Evolutionary conservation across 2,329 filamentous ascomycete species (phyloP).

Genomic region (Talaromyces sp.): DNA sequence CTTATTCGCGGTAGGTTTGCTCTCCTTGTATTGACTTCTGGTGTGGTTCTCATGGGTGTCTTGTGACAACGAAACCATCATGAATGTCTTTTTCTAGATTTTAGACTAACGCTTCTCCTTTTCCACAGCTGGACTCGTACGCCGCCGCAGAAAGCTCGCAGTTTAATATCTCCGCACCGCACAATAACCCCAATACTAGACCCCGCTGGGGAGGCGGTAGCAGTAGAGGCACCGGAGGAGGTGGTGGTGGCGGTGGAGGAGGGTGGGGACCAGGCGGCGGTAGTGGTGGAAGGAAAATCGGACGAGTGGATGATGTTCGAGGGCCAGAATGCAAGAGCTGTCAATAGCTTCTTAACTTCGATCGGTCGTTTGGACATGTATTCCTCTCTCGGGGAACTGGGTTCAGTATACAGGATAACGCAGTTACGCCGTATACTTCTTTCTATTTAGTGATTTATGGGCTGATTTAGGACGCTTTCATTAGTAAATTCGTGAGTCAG

Average conservation of each 20-base stretch:
- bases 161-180: conserved; percentile 37
- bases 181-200: conserved; percentile 18
- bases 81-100: not conserved
- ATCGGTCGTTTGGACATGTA: not conserved
- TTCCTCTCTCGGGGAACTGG: not conserved
- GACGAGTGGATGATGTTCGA: conserved; percentile 43
- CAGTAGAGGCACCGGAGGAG: conserved; percentile 22
- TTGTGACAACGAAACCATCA: not conserved
- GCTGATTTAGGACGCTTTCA: not conserved
- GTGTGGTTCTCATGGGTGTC: not conserved
- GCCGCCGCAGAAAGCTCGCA: conserved; percentile 38
- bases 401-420: not conserved
- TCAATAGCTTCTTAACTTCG: conserved; percentile 18
- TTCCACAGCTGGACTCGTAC: conserved; percentile 39
- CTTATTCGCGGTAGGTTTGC: conserved; percentile 39
- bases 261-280: conserved; percentile 25
- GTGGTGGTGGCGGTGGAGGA: conserved; percentile 23
- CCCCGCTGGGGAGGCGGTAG: conserved; percentile 22
- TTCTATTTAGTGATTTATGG: not conserved
- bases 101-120: not conserved
- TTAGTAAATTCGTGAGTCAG: no score
- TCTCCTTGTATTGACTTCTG: conserved; percentile 6
- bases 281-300: conserved; percentile 32
- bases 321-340: conserved; percentile 44
- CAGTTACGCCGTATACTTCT: not conserved